Conservation (phyloP, 805 yeast genomes). For the Spathaspora sp. region DNA sequence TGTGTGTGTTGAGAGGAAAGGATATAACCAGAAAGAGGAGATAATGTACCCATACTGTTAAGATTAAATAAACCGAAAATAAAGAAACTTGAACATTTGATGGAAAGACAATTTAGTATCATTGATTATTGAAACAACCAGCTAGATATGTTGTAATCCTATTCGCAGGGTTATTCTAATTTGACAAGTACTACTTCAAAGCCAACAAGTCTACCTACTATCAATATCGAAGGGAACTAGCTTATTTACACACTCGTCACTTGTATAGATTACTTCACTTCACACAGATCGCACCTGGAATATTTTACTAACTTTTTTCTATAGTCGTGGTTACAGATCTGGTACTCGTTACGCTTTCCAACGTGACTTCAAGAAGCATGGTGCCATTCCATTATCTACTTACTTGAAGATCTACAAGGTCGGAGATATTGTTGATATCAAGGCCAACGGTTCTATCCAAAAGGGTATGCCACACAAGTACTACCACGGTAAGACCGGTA, state of each 20-base stretch:
- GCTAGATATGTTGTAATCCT: neutral
- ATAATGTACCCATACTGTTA: neutral
- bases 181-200: neutral
- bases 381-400: conserved; percentile 89
- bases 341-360: conserved; percentile 99
- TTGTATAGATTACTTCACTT: neutral
- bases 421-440: conserved; percentile 99
- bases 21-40: neutral
- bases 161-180: neutral
- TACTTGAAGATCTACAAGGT: conserved; percentile 98
- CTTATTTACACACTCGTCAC: neutral
- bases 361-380: conserved; percentile 99
- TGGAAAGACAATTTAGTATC: neutral
- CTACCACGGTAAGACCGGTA: conserved; percentile 99
- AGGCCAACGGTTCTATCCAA: conserved; percentile 98
- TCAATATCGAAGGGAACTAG: neutral
- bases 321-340: conserved; percentile 94
- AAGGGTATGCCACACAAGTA: conserved; percentile 99
- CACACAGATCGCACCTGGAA: neutral
- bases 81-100: too few species aligned
- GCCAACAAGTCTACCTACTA: neutral
- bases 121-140: neutral
- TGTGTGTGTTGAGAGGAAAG: neutral
- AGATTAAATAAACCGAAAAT: neutral
- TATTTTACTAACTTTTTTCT: conserved; percentile 3